A percentile compares a stretch with the other conserved stretches of the same genome.
Conservation (phyloP, 305 asterid species). For the Fraxinus baroniana region DNA sequence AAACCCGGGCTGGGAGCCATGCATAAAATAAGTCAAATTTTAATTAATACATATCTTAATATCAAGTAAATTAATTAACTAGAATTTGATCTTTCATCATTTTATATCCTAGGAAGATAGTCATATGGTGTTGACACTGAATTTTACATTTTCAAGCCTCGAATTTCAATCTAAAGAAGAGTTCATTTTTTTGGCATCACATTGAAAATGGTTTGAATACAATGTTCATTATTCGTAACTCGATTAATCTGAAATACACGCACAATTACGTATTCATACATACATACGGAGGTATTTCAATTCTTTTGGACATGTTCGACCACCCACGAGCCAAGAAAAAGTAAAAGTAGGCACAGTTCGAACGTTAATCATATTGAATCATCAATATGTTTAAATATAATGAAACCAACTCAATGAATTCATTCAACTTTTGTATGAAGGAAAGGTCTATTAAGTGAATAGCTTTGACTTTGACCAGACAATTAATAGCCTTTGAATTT, state of each 20-base stretch:
- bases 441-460: neutral
- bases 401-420: conserved; percentile 12
- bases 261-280: neutral
- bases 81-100: neutral
- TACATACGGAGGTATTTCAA: neutral
- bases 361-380: neutral
- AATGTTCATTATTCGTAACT: neutral
- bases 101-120: neutral
- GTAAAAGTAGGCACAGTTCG: neutral
- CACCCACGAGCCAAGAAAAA: neutral
- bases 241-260: neutral
- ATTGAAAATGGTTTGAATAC: neutral
- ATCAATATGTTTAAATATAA: neutral
- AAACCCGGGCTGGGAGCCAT: neutral
- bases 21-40: neutral
- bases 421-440: neutral
- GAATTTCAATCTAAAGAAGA: conserved; percentile 1
- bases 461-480: neutral
- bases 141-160: neutral
- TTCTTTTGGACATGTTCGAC: neutral
- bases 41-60: neutral
- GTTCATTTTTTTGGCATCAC: neutral
- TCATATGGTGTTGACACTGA: neutral
- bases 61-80: neutral
- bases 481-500: neutral